Conservation (phyloP, 2,329 filamentous ascomycete species). For the Thyridium curvatum region DNA sequence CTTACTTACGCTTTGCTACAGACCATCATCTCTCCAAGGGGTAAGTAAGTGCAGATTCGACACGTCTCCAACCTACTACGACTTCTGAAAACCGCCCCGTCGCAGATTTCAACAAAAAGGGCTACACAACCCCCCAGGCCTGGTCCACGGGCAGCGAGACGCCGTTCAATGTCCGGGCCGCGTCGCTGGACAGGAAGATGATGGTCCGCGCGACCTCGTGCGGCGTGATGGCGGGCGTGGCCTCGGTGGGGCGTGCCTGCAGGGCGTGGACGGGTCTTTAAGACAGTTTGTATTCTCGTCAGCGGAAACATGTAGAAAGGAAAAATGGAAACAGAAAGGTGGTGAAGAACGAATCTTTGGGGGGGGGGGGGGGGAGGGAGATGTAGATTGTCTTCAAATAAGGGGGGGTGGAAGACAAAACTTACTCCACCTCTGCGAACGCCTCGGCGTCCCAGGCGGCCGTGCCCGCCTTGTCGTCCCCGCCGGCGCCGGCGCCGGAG, state of each 20-base stretch:
- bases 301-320: neutral
- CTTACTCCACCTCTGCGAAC: slow-evolving; percentile 15
- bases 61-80: too few species aligned
- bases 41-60: too few species aligned
- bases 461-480: neutral
- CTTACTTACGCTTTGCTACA: too few species aligned
- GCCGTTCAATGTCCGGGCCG: slow-evolving; percentile 27
- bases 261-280: slow-evolving; percentile 21
- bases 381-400: neutral
- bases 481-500: slow-evolving; percentile 6
- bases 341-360: slow-evolving; percentile 3
- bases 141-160: slow-evolving; percentile 26
- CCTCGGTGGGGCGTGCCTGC: slow-evolving; percentile 14
- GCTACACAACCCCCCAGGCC: slow-evolving; percentile 26
- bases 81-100: too few species aligned
- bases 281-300: too few species aligned
- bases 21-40: too few species aligned
- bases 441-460: slow-evolving; percentile 16
- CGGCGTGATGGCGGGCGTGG: slow-evolving; percentile 15
- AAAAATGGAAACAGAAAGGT: neutral
- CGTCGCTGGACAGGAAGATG: slow-evolving; percentile 25
- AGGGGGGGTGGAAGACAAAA: neutral
- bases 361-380: slow-evolving; percentile 5
- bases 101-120: too few species aligned
- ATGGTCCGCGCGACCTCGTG: slow-evolving; percentile 28